These are phyloP conservation scores for Buddleja alternifolia DNA, from an alignment of 257 asterid genomes.

Conservation along the genomic window DNA sequence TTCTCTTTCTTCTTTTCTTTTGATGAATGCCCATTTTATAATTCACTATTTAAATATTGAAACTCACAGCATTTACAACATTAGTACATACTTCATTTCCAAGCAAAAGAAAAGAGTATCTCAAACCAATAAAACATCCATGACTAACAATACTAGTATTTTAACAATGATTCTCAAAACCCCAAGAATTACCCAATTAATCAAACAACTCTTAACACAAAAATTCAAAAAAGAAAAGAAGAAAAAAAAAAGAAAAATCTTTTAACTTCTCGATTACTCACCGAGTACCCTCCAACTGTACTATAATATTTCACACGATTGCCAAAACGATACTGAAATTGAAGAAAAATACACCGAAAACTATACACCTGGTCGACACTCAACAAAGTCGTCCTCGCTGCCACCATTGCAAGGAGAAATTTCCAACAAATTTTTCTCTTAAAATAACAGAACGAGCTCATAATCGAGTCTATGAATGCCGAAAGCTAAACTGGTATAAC, in stretches of 20 bases:
- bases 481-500: constrained; percentile 61
- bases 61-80: constrained; percentile 24
- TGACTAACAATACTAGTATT: constrained; percentile 23
- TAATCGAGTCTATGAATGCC: neutral
- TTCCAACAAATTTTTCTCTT: constrained; percentile 11
- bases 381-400: constrained; percentile 25
- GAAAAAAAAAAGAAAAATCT: constrained; percentile 29
- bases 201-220: constrained; percentile 31
- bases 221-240: constrained; percentile 1
- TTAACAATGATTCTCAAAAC: constrained; percentile 38
- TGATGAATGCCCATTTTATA: too few relatives aligned
- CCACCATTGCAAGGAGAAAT: constrained; percentile 18
- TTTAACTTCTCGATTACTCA: neutral
- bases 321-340: constrained; percentile 29
- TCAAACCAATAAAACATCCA: constrained; percentile 44
- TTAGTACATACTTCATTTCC: constrained; percentile 37
- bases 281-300: constrained; percentile 38
- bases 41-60: too few relatives aligned
- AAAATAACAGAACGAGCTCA: constrained; percentile 1
- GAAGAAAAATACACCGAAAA: constrained; percentile 32
- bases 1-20: too few relatives aligned
- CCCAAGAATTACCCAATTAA: constrained; percentile 34
- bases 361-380: constrained; percentile 47
- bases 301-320: constrained; percentile 47
- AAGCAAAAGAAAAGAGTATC: constrained; percentile 35